These are phyloP conservation scores for Neurospora tetrasperma DNA, from an alignment of 495 filamentous ascomycete species.

Conservation along the genomic window DNA sequence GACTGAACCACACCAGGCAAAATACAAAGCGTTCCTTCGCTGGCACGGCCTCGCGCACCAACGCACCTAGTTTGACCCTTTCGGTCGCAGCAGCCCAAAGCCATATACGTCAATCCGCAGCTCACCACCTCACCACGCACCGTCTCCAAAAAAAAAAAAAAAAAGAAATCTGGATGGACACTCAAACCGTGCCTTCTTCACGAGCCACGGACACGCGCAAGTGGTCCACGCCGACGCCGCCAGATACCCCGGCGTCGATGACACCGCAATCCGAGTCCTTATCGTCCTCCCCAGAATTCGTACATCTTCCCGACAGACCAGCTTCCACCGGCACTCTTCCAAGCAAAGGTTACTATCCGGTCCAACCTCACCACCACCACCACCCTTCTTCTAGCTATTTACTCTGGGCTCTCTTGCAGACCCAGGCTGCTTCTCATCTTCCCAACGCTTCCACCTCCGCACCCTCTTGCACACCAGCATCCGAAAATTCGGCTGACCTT, in stretches of 20 bases:
- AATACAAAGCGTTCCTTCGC: neutral
- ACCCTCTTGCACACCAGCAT: slow-evolving; percentile 1
- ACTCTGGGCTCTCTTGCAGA: slow-evolving; percentile 1
- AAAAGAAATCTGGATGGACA: neutral
- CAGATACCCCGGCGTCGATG: neutral
- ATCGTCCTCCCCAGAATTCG: neutral
- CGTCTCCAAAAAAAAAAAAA: neutral
- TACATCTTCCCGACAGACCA: neutral
- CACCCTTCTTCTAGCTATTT: neutral
- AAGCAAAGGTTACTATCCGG: slow-evolving; percentile 10
- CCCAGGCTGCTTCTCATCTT: neutral
- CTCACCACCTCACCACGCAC: neutral
- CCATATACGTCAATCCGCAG: neutral
- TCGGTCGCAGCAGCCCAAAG: neutral
- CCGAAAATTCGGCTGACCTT: slow-evolving; percentile 18
- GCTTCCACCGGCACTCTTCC: neutral
- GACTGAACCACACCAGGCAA: neutral
- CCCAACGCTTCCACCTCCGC: neutral
- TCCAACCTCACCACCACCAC: neutral
- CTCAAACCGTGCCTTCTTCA: neutral
- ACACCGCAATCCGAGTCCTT: neutral
- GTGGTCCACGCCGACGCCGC: neutral
- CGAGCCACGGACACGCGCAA: neutral
- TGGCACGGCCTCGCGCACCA: neutral
- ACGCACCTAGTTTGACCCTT: neutral